A percentile compares a stretch with the other conserved stretches of the same genome.
Evolutionary conservation across 1,284 basidiomycete species (phyloP).

Genomic region (Sporisorium reilianum): DNA sequence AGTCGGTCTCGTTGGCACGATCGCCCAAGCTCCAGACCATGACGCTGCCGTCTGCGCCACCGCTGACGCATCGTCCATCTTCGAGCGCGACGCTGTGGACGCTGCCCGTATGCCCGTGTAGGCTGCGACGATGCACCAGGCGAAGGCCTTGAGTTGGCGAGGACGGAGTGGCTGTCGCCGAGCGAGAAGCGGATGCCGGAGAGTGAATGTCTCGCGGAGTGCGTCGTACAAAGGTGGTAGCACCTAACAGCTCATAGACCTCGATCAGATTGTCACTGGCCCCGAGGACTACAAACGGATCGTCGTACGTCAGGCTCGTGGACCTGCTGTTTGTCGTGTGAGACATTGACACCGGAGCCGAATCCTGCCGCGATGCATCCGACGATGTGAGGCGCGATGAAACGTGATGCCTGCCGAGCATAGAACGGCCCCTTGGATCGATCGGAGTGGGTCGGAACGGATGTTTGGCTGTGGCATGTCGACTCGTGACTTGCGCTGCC

Average conservation of each 20-base stretch:
- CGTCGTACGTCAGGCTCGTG: constrained; percentile 58
- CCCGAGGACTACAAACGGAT: constrained; percentile 63
- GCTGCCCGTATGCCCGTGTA: constrained; percentile 67
- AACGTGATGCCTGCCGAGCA: constrained; percentile 17
- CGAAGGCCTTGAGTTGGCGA: constrained; percentile 23
- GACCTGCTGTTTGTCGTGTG: constrained; percentile 9
- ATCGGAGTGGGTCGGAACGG: constrained; percentile 32
- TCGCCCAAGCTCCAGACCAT: constrained; percentile 66
- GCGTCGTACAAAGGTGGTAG: constrained; percentile 23
- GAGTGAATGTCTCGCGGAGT: background rate
- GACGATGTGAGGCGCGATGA: background rate
- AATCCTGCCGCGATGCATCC: background rate
- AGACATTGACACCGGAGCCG: background rate
- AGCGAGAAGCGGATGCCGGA: background rate
- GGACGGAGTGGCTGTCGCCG: constrained; percentile 32
- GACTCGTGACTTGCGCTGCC: constrained; percentile 40
- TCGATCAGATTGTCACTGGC: constrained; percentile 63
- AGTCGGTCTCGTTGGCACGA: constrained; percentile 36
- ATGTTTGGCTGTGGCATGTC: constrained; percentile 32
- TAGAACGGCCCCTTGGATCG: constrained; percentile 29
- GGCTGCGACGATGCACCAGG: constrained; percentile 54
- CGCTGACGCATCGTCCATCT: constrained; percentile 61
- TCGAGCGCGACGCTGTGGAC: constrained; percentile 64
- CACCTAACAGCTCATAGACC: constrained; percentile 59
- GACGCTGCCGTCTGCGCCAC: constrained; percentile 64